phyloP scores from a whole-genome alignment of 495 filamentous ascomycete species.

The Penicillium subrubescens region DNA sequence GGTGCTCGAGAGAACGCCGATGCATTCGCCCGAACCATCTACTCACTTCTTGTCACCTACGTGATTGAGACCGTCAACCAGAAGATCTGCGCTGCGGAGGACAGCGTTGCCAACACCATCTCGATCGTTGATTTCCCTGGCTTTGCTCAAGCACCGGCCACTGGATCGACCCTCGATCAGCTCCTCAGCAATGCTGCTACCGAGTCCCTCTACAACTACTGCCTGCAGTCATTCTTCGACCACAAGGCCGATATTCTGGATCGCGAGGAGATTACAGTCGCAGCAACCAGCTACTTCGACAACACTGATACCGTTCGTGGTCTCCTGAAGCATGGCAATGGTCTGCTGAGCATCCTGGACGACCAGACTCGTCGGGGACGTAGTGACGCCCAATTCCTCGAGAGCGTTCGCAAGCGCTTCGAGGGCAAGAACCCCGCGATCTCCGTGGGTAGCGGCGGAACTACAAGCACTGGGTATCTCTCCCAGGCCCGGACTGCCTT shows the following conservation, averaged over 20 bases:
- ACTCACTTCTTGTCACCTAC: constrained; percentile 93
- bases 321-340: constrained; percentile 87
- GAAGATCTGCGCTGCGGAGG: constrained; percentile 82
- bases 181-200: constrained; percentile 92
- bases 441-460: constrained; percentile 66
- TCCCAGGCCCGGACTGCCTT: constrained; percentile 75
- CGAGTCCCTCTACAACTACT: constrained; percentile 89
- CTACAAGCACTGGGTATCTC: constrained; percentile 74
- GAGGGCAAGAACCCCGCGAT: constrained; percentile 93
- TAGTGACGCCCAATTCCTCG: constrained; percentile 84
- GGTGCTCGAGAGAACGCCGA: constrained; percentile 91
- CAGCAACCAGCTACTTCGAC: constrained; percentile 94
- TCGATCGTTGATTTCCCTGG: constrained; percentile 96
- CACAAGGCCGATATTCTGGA: constrained; percentile 88
- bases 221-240: constrained; percentile 94
- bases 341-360: constrained; percentile 88
- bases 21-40: constrained; percentile 88
- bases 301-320: constrained; percentile 93
- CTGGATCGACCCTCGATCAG: constrained; percentile 85
- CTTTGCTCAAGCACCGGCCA: constrained; percentile 80
- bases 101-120: constrained; percentile 87
- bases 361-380: constrained; percentile 90
- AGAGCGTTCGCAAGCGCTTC: constrained; percentile 88
- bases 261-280: constrained; percentile 84
- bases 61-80: constrained; percentile 93